phyloP scores from a whole-genome alignment of 768 basidiomycete genomes.

The Suillus placidus region DNA sequence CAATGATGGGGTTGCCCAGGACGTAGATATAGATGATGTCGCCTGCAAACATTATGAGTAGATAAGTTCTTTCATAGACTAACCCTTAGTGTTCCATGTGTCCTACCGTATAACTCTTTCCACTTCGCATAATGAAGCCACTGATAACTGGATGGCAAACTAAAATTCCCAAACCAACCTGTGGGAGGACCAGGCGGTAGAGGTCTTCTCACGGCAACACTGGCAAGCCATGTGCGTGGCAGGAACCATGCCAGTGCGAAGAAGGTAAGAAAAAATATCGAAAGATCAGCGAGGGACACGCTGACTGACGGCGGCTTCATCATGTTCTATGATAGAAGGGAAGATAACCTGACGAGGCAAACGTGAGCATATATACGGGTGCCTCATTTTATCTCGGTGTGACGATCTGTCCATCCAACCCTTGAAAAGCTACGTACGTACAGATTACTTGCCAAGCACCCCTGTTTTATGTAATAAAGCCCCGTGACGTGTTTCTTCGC shows the following conservation, averaged over 20 bases:
- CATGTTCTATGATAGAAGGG: constrained; percentile 4
- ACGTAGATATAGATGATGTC: constrained; percentile 48
- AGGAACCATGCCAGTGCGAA: constrained; percentile 16
- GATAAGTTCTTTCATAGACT: constrained; percentile 2
- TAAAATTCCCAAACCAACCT: constrained; percentile 38
- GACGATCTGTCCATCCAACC: neutral
- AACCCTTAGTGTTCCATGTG: neutral
- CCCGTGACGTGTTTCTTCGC: neutral
- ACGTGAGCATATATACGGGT: neutral
- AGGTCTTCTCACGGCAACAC: constrained; percentile 6
- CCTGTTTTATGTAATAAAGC: constrained; percentile 19
- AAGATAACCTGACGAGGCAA: constrained; percentile 1
- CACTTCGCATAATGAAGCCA: constrained; percentile 51
- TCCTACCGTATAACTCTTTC: constrained; percentile 45
- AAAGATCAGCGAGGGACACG: neutral
- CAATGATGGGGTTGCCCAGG: constrained; percentile 48
- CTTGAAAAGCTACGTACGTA: constrained; percentile 13
- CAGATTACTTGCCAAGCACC: constrained; percentile 5
- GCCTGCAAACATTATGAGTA: constrained; percentile 31
- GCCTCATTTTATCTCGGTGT: neutral
- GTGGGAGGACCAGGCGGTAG: constrained; percentile 47
- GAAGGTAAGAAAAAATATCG: constrained; percentile 7
- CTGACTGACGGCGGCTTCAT: constrained; percentile 2
- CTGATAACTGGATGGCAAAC: constrained; percentile 40
- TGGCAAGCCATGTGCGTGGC: constrained; percentile 15